phyloP scores from a whole-genome alignment of 345 rosid species.

The Psidium guajava region DNA sequence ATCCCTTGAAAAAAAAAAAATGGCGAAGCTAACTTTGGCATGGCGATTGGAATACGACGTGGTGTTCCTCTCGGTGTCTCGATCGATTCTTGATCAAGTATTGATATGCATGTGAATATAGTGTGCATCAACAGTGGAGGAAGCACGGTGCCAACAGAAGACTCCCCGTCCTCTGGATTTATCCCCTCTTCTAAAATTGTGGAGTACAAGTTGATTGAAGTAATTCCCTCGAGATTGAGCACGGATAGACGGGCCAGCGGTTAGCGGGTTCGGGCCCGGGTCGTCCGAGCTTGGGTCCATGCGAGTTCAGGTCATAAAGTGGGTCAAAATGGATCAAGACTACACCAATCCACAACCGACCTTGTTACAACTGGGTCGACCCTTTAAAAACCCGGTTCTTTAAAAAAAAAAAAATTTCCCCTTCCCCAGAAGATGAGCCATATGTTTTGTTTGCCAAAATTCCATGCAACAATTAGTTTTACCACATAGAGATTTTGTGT shows the following conservation, averaged over 20 bases:
- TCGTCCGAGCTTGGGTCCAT: neutral
- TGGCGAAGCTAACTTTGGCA: neutral
- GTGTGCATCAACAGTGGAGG: neutral
- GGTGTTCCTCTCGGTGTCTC: neutral
- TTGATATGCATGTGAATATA: neutral
- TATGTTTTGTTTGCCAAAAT: neutral
- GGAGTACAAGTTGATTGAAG: neutral
- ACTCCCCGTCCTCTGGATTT: neutral
- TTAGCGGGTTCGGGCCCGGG: neutral
- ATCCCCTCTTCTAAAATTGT: neutral
- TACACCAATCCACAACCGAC: neutral
- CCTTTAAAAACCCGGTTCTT: neutral
- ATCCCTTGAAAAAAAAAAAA: neutral
- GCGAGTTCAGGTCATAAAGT: neutral
- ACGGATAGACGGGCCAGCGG: neutral
- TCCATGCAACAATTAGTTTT: too few species aligned
- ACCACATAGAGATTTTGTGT: too few species aligned
- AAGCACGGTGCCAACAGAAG: neutral
- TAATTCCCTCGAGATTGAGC: neutral
- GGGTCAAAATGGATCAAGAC: neutral
- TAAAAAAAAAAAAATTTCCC: too few species aligned
- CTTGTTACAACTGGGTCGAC: accelerated
- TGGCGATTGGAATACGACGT: neutral
- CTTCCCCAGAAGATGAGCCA: neutral
- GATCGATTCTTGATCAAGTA: neutral